Evolutionary conservation across 129 eudicot genomes (phyloP).

Genomic region (Flaveria ramosissima): DNA sequence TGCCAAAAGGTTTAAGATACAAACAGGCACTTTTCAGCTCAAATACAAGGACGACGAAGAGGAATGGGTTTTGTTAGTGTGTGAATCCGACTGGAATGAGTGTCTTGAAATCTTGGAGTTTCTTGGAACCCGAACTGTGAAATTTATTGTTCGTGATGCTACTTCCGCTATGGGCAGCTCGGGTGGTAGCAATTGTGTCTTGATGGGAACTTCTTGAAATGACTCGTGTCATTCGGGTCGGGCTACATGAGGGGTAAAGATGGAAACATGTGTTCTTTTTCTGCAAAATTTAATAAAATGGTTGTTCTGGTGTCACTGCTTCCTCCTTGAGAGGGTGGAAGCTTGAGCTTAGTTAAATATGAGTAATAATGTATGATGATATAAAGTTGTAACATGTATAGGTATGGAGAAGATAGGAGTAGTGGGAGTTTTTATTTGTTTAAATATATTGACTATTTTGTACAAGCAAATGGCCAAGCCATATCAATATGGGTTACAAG

Average conservation of each 20-base stretch:
- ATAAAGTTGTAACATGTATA: slow-evolving; percentile 29
- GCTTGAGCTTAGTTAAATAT: slow-evolving; percentile 22
- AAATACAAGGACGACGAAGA: slow-evolving; percentile 86
- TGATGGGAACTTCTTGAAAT: slow-evolving; percentile 38
- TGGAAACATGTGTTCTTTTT: slow-evolving; percentile 4
- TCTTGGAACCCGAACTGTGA: slow-evolving; percentile 66
- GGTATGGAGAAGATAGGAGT: slow-evolving; percentile 37
- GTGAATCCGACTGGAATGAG: slow-evolving; percentile 74
- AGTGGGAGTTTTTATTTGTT: slow-evolving; percentile 32
- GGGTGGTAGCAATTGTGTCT: slow-evolving; percentile 60
- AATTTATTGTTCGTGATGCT: slow-evolving; percentile 65
- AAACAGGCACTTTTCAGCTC: slow-evolving; percentile 71
- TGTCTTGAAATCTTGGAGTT: slow-evolving; percentile 77
- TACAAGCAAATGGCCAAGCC: slow-evolving; percentile 30
- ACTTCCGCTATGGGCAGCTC: slow-evolving; percentile 56
- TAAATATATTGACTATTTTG: slow-evolving; percentile 30
- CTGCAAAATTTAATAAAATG: slow-evolving; percentile 29
- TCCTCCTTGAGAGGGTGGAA: slow-evolving; percentile 29
- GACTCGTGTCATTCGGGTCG: not conserved
- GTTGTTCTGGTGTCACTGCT: slow-evolving; percentile 31
- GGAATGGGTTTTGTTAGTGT: slow-evolving; percentile 90
- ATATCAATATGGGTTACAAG: slow-evolving; percentile 17
- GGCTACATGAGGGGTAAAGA: slow-evolving; percentile 3
- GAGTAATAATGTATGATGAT: slow-evolving; percentile 35
- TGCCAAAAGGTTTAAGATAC: slow-evolving; percentile 75